Conservation (phyloP, 2,329 filamentous ascomycete genomes). For the Xylaria multiplex region DNA sequence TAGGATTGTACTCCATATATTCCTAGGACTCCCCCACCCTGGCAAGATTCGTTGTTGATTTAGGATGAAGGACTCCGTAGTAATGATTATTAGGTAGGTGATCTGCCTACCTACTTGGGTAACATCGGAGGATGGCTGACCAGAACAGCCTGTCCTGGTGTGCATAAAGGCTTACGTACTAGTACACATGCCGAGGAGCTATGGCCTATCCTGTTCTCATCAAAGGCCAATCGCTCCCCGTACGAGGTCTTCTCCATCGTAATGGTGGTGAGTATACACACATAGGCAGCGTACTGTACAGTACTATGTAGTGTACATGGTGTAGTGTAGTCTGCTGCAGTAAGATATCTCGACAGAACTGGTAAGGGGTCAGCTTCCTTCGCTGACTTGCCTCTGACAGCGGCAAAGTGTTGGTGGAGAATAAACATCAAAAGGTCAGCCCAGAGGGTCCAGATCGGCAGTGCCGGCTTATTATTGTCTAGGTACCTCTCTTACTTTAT, state of each 20-base stretch:
- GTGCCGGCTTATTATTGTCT: slow-evolving; percentile 31
- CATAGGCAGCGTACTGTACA: background rate
- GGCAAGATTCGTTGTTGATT: slow-evolving; percentile 23
- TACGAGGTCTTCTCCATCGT: slow-evolving; percentile 1
- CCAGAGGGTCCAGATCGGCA: slow-evolving; percentile 20
- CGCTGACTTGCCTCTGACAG: slow-evolving; percentile 11
- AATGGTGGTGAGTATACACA: background rate
- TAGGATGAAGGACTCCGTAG: slow-evolving; percentile 17
- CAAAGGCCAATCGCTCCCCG: slow-evolving; percentile 14
- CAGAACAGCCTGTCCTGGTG: slow-evolving; percentile 17
- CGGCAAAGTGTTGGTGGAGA: slow-evolving; percentile 17
- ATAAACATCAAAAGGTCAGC: slow-evolving; percentile 20
- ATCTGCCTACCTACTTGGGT: slow-evolving; percentile 18
- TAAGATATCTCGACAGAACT: slow-evolving; percentile 12
- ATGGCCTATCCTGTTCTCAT: slow-evolving; percentile 3
- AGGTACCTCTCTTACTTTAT: background rate
- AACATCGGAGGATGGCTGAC: slow-evolving; percentile 25
- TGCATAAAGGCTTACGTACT: slow-evolving; percentile 34
- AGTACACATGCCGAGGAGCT: slow-evolving; percentile 18
- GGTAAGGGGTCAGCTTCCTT: slow-evolving; percentile 28
- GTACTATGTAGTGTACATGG: background rate
- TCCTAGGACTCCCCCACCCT: slow-evolving; percentile 19
- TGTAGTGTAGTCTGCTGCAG: slow-evolving; percentile 12
- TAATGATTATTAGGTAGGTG: slow-evolving; percentile 7
- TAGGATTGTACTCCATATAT: slow-evolving; percentile 26